Evolutionary conservation across 345 rosid genomes (phyloP), one percentile per base, ranked within the genome.

Genomic region (Physaria fendleri): DNA sequence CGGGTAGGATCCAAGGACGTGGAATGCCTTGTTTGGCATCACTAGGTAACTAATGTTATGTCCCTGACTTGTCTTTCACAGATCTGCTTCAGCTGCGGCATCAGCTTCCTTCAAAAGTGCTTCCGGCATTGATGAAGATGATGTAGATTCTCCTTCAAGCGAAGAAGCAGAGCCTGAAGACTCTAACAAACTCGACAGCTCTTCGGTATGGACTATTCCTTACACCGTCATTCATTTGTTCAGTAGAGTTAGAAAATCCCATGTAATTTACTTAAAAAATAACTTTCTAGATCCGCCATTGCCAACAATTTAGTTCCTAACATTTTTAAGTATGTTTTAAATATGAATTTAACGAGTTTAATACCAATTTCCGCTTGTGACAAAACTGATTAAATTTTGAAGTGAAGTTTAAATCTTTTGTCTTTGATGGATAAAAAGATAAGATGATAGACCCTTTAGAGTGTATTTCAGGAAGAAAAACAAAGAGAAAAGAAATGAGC

Each of bases 131-230:
- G 85, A 73, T 34, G 95, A 81, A 48, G 95, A 86, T 37, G 75
- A 80, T 64, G 76, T 83, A 38, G 90, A 82, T 59, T 81, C 91
- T 62, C 85, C 85, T 74, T 87, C 99, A 57, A 87, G 97, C 66
- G 88, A 86, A 64, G 97, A 83, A 67, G 80, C 68, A 33, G 80
- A 72, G 47, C 74, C 72, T 44, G 47, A 73, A 68, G 77, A 16
- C 53, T 68, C 59, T 34, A 77, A 82, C 68, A 82, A 78, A 61
- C 72, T 68, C 60, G 77, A 66, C 41, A 77, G 76, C 69, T 75
- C 80, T 74, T 84, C 83, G 79, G 95, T 92, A 81, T 66, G 82
- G 46, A 68, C 65, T 33, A 35, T 10, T 44, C 52, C 60, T 49
- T 50, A 20, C 34, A 30, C 14, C 0, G n/a, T 30, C 30, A 38